These are phyloP conservation scores for Croton setiger DNA, from an alignment of 441 rosid genomes.

Conservation along the genomic window DNA sequence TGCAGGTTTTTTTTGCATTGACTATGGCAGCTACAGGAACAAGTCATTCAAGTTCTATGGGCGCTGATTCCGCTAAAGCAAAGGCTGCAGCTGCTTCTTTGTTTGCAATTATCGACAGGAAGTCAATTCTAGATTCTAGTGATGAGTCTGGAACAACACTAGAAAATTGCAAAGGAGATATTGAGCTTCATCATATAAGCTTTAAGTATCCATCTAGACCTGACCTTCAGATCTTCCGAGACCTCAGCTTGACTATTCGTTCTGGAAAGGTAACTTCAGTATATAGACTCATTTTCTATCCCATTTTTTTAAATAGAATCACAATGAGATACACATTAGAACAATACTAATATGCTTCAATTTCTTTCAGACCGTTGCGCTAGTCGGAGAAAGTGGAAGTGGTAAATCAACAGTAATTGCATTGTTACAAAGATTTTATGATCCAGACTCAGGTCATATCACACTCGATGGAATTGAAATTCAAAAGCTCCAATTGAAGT, in stretches of 20 bases:
- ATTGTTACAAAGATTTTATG: conserved; percentile 72
- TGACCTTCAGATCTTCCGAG: conserved; percentile 61
- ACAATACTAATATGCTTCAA: not conserved
- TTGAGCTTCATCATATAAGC: conserved; percentile 56
- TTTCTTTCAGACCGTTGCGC: conserved; percentile 63
- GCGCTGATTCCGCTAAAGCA: conserved; percentile 60
- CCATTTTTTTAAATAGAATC: conserved; percentile 14
- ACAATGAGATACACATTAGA: conserved; percentile 52
- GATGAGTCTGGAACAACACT: conserved; percentile 49
- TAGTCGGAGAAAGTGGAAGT: conserved; percentile 93
- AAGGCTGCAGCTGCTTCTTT: conserved; percentile 65
- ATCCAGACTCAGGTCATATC: conserved; percentile 67
- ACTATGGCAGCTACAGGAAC: conserved; percentile 57
- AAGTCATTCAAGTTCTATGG: conserved; percentile 58
- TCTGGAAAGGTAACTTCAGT: conserved; percentile 63
- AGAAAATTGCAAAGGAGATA: conserved; percentile 53
- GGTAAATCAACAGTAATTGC: conserved; percentile 78
- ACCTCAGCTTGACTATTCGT: conserved; percentile 52
- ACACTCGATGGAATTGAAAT: conserved; percentile 70
- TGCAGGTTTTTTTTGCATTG: conserved; percentile 74
- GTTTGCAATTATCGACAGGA: conserved; percentile 55
- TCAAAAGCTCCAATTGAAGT: conserved; percentile 48
- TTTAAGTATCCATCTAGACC: conserved; percentile 78
- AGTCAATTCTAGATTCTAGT: conserved; percentile 61
- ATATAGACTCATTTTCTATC: not conserved